phyloP scores from a whole-genome alignment of 345 rosid species.

The Boechera divaricarpa region DNA sequence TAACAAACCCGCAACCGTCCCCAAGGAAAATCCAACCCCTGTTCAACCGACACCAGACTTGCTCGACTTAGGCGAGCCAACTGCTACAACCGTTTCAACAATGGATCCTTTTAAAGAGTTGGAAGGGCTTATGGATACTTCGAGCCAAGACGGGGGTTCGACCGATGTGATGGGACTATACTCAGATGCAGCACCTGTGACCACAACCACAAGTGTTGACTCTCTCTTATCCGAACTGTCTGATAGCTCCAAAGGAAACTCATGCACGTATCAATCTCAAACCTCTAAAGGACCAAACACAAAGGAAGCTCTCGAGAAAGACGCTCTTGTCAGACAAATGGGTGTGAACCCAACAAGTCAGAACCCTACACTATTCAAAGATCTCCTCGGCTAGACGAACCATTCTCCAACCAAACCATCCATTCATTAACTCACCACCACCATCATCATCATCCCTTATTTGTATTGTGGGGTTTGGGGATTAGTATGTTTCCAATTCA shows the following conservation, averaged over 20 bases:
- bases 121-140: slow-evolving; percentile 81
- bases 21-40: slow-evolving; percentile 50
- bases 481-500: slow-evolving; percentile 31
- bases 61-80: slow-evolving; percentile 85
- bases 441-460: slow-evolving; percentile 28
- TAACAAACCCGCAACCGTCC: slow-evolving; percentile 47
- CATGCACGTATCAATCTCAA: slow-evolving; percentile 38
- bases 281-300: slow-evolving; percentile 69
- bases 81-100: slow-evolving; percentile 44
- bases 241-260: slow-evolving; percentile 42
- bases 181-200: slow-evolving; percentile 51
- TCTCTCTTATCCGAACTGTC: slow-evolving; percentile 45
- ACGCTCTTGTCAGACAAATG: slow-evolving; percentile 91
- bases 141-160: slow-evolving; percentile 39
- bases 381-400: slow-evolving; percentile 68
- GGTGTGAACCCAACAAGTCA: slow-evolving; percentile 84
- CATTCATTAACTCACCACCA: slow-evolving; percentile 4
- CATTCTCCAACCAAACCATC: slow-evolving; percentile 19
- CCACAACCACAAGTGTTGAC: slow-evolving; percentile 36
- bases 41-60: slow-evolving; percentile 82
- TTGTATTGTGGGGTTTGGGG: slow-evolving; percentile 19
- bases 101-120: slow-evolving; percentile 85
- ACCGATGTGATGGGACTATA: slow-evolving; percentile 53
- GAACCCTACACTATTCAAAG: slow-evolving; percentile 89
- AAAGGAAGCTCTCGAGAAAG: slow-evolving; percentile 79